Evolutionary conservation across 345 rosid genomes (phyloP).

Genomic region (Salix suchowensis): DNA sequence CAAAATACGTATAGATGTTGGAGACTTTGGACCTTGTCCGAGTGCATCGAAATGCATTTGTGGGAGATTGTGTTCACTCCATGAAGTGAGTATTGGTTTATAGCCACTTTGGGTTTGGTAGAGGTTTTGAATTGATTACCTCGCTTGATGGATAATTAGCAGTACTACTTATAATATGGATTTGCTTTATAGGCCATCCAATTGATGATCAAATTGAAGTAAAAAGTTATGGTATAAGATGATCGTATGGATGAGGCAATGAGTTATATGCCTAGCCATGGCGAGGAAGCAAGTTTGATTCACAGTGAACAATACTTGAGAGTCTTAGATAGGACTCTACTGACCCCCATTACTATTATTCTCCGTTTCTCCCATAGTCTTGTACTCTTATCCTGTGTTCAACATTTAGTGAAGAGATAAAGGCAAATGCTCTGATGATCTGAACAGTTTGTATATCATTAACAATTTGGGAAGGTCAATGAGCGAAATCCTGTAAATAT

Average conservation of each 20-base stretch:
- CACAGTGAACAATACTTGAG: not conserved
- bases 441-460: not conserved
- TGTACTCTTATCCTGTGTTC: not conserved
- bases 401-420: not conserved
- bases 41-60: not conserved
- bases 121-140: not conserved
- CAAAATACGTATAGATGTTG: not conserved
- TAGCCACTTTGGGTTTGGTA: not conserved
- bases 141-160: not conserved
- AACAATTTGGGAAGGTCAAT: not conserved
- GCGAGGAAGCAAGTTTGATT: not conserved
- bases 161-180: not conserved
- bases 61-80: not conserved
- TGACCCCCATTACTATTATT: not conserved
- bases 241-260: not conserved
- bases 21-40: not conserved
- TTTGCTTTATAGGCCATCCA: not conserved
- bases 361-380: not conserved
- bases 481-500: not conserved
- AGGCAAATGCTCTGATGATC: not conserved
- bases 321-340: not conserved
- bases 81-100: not conserved
- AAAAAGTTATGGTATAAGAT: too few species aligned
- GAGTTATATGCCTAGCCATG: not conserved
- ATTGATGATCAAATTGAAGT: not conserved